Conservation (phyloP, 108 stramenopile genomes). For the Fragilaria crotonensis region DNA sequence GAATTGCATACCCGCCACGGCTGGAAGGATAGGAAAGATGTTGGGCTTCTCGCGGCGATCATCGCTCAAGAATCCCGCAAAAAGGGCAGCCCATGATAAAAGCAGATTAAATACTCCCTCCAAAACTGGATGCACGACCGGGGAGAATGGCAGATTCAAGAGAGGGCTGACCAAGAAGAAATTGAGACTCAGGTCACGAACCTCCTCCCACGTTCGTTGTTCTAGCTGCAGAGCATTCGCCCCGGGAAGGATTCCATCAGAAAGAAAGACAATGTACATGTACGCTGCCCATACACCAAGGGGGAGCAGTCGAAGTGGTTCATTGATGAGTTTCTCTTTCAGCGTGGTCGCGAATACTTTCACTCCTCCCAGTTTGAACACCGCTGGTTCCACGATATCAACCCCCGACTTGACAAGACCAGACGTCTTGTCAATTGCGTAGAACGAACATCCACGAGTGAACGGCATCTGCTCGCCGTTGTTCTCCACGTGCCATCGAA, state of each 20-base stretch:
- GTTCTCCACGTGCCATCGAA: constrained; percentile 76
- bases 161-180: constrained; percentile 77
- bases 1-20: constrained; percentile 85
- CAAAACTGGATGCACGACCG: constrained; percentile 73
- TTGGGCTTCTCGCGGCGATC: constrained; percentile 68
- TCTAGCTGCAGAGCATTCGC: constrained; percentile 59
- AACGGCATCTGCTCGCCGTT: constrained; percentile 53
- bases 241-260: constrained; percentile 68
- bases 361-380: constrained; percentile 47
- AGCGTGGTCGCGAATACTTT: constrained; percentile 29
- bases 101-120: constrained; percentile 87
- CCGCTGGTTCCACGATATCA: constrained; percentile 70
- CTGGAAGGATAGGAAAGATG: constrained; percentile 51
- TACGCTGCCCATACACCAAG: constrained; percentile 51
- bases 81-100: constrained; percentile 83
- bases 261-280: constrained; percentile 74
- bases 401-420: constrained; percentile 46
- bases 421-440: constrained; percentile 30
- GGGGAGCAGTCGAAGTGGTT: constrained; percentile 65
- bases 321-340: constrained; percentile 38
- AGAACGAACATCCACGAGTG: constrained; percentile 66
- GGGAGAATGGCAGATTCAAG: constrained; percentile 58
- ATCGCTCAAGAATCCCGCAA: constrained; percentile 80
- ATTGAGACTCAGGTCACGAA: constrained; percentile 71
- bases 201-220: constrained; percentile 78